Percentiles rank a stretch among this genome's conserved stretches.
Evolutionary conservation across 345 rosid genomes (phyloP).

Genomic region (Microthlaspi erraticum): DNA sequence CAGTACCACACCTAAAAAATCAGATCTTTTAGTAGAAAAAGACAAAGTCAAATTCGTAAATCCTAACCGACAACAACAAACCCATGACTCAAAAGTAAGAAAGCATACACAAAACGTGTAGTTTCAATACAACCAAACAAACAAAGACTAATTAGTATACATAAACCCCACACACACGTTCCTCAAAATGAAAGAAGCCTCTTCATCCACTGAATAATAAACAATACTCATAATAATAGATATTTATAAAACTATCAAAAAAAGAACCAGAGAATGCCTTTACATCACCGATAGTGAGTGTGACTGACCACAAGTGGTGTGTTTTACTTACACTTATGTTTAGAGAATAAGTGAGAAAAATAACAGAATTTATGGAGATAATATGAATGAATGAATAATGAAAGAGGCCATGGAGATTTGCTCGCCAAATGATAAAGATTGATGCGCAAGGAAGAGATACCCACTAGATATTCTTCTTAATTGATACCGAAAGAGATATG

Average conservation of each 20-base stretch:
- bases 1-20: conserved; percentile 6
- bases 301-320: background rate
- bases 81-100: conserved; percentile 4
- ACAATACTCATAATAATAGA: background rate
- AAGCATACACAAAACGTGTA: conserved; percentile 4
- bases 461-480: no score
- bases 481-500: no score
- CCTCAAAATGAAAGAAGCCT: conserved; percentile 1
- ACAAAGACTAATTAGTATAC: conserved; percentile 19
- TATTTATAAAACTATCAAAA: conserved; percentile 15
- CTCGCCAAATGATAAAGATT: no score
- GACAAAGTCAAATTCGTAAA: background rate
- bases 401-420: no score
- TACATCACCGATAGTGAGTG: conserved; percentile 35
- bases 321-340: background rate
- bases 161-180: conserved; percentile 9
- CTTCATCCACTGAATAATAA: conserved; percentile 10
- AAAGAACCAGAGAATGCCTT: conserved; percentile 21
- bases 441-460: no score
- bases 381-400: no score
- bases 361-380: no score
- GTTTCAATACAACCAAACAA: conserved; percentile 12
- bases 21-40: conserved; percentile 4
- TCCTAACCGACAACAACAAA: conserved; percentile 29
- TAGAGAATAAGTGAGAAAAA: no score